Base-by-base conservation (phyloP, 129 eudicot species). In the Scalesia atractyloides region DNA sequence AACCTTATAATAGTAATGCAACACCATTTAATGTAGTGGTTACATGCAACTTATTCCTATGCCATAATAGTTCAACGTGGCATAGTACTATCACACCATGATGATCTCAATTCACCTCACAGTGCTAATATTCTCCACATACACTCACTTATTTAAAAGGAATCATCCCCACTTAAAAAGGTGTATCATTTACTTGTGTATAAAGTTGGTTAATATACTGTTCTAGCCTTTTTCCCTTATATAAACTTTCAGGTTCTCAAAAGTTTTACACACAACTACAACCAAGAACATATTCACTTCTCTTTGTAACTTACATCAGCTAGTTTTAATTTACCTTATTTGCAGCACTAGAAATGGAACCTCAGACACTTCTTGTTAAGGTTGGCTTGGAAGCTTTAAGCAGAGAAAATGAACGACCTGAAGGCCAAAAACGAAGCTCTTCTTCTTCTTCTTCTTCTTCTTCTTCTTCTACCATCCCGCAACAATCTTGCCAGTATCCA, bases 401-500 rank as follows among this genome's bases (percentile, higher is more conserved):
- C 34, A 52, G 66, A 36, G 63, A 46, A 68, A 66, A 66, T 12
- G 84, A 76, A 58, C 71, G 66, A 57, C 15, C 24, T 34, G 15
- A 52, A 10, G 81, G 54, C 20, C 64, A 77, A 58, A 75, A 65
- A 39, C n/a, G 72, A 30, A 30, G 34, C 34, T 30, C 34, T 30
- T 30, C 34, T 30, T 30, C n/a, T n/a, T n/a, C n/a, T n/a, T n/a
- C n/a, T n/a, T n/a, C 34, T 14, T 66, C 61, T 69, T 30, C n/a
- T n/a, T n/a, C n/a, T n/a, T n/a, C n/a, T n/a, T n/a, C 69, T 69
- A 58, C 80, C 39, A 64, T 79, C 0, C 22, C 74, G 36, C 81
- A 79, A 54, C 84, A 68, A 72, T 49, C 83, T 74, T 79, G 86
- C 74, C 68, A 78, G 30, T 85, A 82, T 60, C 84, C 11, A 70